Conservation (phyloP, 345 rosid genomes). For the Physaria fendleri region DNA sequence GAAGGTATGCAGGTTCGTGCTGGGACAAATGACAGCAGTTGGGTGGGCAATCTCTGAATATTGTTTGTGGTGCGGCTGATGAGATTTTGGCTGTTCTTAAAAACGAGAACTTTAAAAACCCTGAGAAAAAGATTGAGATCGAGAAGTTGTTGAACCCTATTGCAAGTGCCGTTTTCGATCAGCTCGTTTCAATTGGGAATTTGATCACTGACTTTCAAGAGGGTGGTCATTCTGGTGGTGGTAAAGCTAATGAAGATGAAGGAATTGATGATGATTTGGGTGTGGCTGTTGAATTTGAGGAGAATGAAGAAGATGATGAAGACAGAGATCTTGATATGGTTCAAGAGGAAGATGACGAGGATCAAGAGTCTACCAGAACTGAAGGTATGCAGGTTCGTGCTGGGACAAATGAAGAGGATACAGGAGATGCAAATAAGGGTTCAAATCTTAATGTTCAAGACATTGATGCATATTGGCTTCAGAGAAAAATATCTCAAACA, state of each 20-base stretch:
- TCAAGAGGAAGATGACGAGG: slow-evolving; percentile 75
- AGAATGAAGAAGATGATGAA: no score
- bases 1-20: slow-evolving; percentile 77
- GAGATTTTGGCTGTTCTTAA: slow-evolving; percentile 85
- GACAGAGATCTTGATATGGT: no score
- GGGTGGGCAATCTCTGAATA: slow-evolving; percentile 69
- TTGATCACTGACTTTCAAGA: slow-evolving; percentile 72
- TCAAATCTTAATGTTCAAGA: slow-evolving; percentile 69
- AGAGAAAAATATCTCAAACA: slow-evolving; percentile 75
- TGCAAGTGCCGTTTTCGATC: slow-evolving; percentile 45
- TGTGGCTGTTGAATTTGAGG: slow-evolving; percentile 85
- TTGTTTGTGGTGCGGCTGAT: slow-evolving; percentile 76
- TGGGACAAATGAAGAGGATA: slow-evolving; percentile 53
- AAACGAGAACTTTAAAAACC: slow-evolving; percentile 46
- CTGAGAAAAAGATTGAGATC: slow-evolving; percentile 72
- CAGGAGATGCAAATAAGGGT: slow-evolving; percentile 48
- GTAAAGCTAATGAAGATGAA: slow-evolving; percentile 40
- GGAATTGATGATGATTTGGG: slow-evolving; percentile 76
- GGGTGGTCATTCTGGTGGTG: slow-evolving; percentile 37
- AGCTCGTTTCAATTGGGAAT: slow-evolving; percentile 60
- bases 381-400: slow-evolving; percentile 67
- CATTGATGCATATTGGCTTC: slow-evolving; percentile 95
- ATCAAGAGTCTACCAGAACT: slow-evolving; percentile 44
- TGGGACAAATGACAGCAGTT: slow-evolving; percentile 74
- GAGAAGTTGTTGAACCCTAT: slow-evolving; percentile 62